phyloP scores from a whole-genome alignment of 2,329 filamentous ascomycete genomes.

The Fusarium sp. region DNA sequence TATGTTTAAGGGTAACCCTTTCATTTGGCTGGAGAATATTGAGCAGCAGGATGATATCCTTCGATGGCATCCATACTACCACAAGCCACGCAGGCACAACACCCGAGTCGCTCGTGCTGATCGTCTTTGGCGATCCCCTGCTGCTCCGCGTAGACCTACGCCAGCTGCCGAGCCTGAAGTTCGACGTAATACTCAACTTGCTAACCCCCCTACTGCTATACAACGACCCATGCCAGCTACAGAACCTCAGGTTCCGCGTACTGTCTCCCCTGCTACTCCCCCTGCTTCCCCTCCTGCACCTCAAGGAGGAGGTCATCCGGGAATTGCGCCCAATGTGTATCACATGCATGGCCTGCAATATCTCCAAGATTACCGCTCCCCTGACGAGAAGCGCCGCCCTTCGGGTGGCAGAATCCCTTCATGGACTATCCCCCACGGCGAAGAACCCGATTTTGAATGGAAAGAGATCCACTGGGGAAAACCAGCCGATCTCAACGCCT shows the following conservation, averaged over 20 bases:
- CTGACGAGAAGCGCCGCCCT: not conserved
- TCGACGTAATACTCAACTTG: too few relatives aligned
- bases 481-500: not conserved
- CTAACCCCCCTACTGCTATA: too few relatives aligned
- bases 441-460: slow-evolving; percentile 11
- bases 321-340: not conserved
- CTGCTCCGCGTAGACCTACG: too few relatives aligned
- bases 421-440: not conserved
- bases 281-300: not conserved
- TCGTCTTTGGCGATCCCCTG: not conserved
- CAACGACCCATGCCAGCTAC: too few relatives aligned
- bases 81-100: not conserved
- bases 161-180: too few relatives aligned
- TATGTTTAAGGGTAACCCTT: slow-evolving; percentile 2
- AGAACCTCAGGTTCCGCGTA: too few relatives aligned
- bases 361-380: not conserved
- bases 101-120: not conserved
- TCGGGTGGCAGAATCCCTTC: not conserved
- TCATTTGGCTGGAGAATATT: not conserved
- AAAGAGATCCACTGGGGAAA: not conserved
- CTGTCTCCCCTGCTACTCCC: not conserved
- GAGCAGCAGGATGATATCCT: slow-evolving; percentile 6
- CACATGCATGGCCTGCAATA: not conserved
- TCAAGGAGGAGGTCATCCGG: not conserved
- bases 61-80: slow-evolving; percentile 10